Base-by-base conservation (phyloP, 1,284 basidiomycete species). In the Boletus smithii region DNA sequence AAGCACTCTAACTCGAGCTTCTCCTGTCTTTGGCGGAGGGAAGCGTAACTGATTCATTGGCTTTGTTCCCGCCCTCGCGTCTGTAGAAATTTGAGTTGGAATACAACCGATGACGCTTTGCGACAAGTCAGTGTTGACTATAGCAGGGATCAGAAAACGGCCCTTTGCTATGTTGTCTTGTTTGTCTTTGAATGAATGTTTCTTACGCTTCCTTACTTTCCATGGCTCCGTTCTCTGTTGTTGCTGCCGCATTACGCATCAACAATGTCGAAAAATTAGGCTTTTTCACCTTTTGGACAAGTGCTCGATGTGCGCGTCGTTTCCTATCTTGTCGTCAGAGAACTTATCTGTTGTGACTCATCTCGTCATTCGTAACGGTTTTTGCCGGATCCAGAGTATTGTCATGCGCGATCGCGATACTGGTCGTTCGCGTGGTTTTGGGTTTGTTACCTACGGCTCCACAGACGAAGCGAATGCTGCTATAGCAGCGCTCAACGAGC, bases 361-460 rank as follows among this genome's bases (percentile, higher is more conserved):
- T 40, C 27, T 51, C 44, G 32, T 47, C 31, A 29, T 44, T 48
- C 11, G 42, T 51, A 39, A 42, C 22, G 13, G 23, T 35, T 16
- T 39, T 20, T 49, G 47, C 31, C 39, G 42, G 33, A 53, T 51
- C 44, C 66, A 93, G 90, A 88, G 87, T 62, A 91, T 93, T 71
- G 93, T 97, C 73, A 95, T 95, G 93, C 90, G 92, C 76, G 94
- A 97, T 76, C 91, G 93, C 66, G 93, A 95, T 68, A 95, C 94
- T 55, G 90, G 91, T 58, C 91, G 93, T 66, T 95, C 93, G 59
- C 91, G 94, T 65, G 91, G 94, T 67, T 97, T 97, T 70, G 94
- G 94, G 54, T 97, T 97, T 71, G 93, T 97, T 60, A 94, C 91
- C 54, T 93, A 78, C 72, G 72, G 73, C 61, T 67, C 62, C 31